These are phyloP conservation scores for Nicotiana paniculata DNA, from an alignment of 257 asterid species.

Conservation along the genomic window DNA sequence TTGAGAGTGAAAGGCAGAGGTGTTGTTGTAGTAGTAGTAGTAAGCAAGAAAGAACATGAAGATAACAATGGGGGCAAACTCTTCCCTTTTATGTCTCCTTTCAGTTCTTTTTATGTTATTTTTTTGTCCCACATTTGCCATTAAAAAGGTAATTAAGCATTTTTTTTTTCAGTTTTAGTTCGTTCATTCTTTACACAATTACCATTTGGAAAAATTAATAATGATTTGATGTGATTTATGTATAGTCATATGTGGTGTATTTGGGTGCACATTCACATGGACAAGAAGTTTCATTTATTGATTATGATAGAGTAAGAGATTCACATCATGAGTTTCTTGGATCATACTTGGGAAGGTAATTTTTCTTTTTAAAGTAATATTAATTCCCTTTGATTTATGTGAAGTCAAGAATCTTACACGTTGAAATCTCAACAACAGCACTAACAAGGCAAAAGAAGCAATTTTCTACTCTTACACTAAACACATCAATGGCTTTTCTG, in stretches of 20 bases:
- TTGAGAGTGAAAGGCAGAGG: not conserved
- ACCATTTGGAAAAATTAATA: not conserved
- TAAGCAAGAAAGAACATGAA: constrained; percentile 1
- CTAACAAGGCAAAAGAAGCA: constrained; percentile 58
- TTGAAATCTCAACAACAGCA: constrained; percentile 25
- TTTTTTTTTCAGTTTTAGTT: not conserved
- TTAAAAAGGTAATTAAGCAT: constrained; percentile 51
- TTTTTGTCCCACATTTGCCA: constrained; percentile 61
- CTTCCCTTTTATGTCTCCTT: constrained; percentile 36
- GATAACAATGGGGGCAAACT: constrained; percentile 47
- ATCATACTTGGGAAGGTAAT: constrained; percentile 77
- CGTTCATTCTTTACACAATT: not conserved
- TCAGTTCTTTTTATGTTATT: constrained; percentile 39
- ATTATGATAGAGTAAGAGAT: constrained; percentile 53
- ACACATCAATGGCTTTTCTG: constrained; percentile 97
- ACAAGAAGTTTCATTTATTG: constrained; percentile 31
- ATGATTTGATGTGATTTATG: not conserved
- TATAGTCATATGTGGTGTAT: constrained; percentile 82
- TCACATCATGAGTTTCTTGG: constrained; percentile 77
- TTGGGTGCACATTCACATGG: constrained; percentile 89
- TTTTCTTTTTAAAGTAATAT: not conserved
- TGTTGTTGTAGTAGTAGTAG: not conserved
- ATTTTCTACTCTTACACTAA: constrained; percentile 75
- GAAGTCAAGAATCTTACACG: not conserved
- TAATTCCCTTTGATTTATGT: not conserved